Evolutionary conservation across 306 rosid species (phyloP).

Genomic region (Rosa persica): DNA sequence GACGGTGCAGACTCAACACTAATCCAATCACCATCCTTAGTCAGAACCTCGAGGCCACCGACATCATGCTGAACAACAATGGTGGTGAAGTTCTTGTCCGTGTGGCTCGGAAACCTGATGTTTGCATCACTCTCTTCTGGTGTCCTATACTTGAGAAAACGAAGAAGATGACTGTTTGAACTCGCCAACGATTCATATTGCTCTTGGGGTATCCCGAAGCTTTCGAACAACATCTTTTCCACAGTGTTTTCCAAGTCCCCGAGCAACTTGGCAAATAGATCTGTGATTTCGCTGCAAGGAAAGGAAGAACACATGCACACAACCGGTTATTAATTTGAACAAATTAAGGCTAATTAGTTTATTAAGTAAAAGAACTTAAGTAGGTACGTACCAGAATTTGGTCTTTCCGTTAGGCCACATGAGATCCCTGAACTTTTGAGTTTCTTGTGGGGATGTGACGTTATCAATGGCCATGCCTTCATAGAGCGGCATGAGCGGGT

Average conservation of each 20-base stretch:
- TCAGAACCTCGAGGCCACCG: too few species aligned
- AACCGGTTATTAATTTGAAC: too few species aligned
- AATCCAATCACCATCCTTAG: too few species aligned
- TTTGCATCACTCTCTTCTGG: neutral
- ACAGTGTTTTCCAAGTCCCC: slow-evolving; percentile 8
- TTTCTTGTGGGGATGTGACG: slow-evolving; percentile 1
- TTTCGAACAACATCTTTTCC: slow-evolving; percentile 10
- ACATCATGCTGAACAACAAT: neutral
- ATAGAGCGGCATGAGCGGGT: too few species aligned
- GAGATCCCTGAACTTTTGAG: slow-evolving; percentile 2
- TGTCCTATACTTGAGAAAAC: neutral
- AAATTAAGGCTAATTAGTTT: too few species aligned
- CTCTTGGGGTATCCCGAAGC: neutral
- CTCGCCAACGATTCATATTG: too few species aligned
- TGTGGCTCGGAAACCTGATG: slow-evolving; percentile 4
- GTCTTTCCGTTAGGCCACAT: slow-evolving; percentile 11
- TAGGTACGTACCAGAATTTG: slow-evolving; percentile 2
- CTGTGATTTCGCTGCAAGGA: neutral
- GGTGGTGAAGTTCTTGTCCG: slow-evolving; percentile 20
- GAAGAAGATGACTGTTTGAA: too few species aligned
- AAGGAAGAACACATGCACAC: neutral
- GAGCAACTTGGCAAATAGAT: slow-evolving; percentile 5
- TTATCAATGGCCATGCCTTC: too few species aligned
- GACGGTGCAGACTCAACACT: neutral
- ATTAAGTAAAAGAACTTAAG: too few species aligned